These are phyloP conservation scores for Trichoderma sp. DNA, from an alignment of 2,329 filamentous ascomycete genomes.

Conservation along the genomic window DNA sequence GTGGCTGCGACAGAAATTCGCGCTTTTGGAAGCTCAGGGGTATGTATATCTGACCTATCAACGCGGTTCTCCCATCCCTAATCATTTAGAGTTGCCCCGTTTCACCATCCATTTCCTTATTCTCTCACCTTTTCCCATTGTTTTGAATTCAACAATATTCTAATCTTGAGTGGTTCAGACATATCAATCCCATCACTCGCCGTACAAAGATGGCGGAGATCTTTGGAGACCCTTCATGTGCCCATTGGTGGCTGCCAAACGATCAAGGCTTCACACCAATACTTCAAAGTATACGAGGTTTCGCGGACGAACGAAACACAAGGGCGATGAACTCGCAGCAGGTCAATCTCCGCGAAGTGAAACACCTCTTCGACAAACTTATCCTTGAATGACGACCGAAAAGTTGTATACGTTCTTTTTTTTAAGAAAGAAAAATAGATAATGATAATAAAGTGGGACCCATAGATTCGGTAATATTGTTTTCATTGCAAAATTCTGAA, in stretches of 20 bases:
- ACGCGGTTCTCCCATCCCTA: not conserved
- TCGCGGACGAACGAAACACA: constrained; percentile 75
- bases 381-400: constrained; percentile 31
- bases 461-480: not conserved
- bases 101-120: too few species aligned
- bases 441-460: not conserved
- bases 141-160: not conserved
- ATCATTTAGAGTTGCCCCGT: not conserved
- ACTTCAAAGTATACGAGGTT: constrained; percentile 74
- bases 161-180: constrained; percentile 53
- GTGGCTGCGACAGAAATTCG: constrained; percentile 81
- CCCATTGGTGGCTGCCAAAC: constrained; percentile 87
- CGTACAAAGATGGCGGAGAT: constrained; percentile 73
- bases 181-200: constrained; percentile 76
- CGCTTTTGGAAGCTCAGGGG: constrained; percentile 76
- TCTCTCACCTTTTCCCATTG: not conserved
- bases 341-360: constrained; percentile 73
- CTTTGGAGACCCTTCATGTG: constrained; percentile 71
- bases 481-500: not conserved
- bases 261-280: constrained; percentile 74
- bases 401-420: not conserved
- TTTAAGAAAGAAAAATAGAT: not conserved
- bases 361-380: constrained; percentile 69
- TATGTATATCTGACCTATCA: constrained; percentile 46
- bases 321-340: constrained; percentile 58